Percentiles rank a stretch among this genome's conserved stretches.
phyloP scores from a whole-genome alignment of 148 eudicot genomes.

The Diospyros kaki region DNA sequence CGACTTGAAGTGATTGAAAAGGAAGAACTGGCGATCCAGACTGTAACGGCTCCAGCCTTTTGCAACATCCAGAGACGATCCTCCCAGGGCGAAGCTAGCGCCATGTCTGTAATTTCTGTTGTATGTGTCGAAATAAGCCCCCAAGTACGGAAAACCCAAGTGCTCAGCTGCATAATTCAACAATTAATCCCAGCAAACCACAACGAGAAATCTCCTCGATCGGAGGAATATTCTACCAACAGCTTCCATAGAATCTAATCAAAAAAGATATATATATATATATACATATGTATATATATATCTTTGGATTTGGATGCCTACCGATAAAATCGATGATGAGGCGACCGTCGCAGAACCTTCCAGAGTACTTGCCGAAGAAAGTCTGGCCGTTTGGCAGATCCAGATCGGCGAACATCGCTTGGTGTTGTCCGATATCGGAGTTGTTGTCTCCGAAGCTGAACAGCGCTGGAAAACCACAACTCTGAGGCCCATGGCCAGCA shows the following conservation, averaged over 20 bases:
- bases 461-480: constrained; percentile 11
- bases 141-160: constrained; percentile 13
- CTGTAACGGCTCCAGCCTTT: constrained; percentile 8
- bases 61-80: constrained; percentile 6
- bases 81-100: constrained; percentile 13
- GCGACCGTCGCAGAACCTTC: constrained; percentile 15
- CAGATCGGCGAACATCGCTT: not conserved
- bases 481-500: not conserved
- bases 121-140: constrained; percentile 11
- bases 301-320: not conserved
- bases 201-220: too few relatives aligned
- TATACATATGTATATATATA: too few relatives aligned
- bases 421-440: constrained; percentile 8
- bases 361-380: constrained; percentile 13
- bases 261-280: not conserved
- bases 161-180: constrained; percentile 3
- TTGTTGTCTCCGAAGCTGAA: constrained; percentile 19
- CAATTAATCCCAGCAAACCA: not conserved
- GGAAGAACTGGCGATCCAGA: not conserved
- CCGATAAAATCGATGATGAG: constrained; percentile 15
- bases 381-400: constrained; percentile 12
- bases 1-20: constrained; percentile 11
- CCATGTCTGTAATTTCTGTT: constrained; percentile 16
- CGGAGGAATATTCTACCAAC: too few relatives aligned
- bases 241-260: not conserved